Conservation (phyloP, 2,329 filamentous ascomycete species). For the Fusarium sublunatum region DNA sequence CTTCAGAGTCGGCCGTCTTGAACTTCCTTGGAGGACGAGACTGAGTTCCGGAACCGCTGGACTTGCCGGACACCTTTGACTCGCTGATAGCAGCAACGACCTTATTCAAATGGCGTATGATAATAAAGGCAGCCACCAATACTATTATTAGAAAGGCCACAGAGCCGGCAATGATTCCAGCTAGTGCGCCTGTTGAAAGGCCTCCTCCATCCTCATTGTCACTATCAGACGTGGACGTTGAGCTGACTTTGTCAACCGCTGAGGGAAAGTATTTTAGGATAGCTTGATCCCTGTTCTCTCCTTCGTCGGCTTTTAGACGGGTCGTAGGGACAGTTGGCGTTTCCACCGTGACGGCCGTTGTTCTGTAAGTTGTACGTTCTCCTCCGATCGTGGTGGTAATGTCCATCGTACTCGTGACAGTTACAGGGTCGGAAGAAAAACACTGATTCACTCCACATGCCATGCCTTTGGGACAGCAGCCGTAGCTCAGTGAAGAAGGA, state of each 20-base stretch:
- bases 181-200: constrained; percentile 57
- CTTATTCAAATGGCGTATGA: constrained; percentile 62
- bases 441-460: constrained; percentile 61
- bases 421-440: constrained; percentile 60
- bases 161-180: constrained; percentile 65
- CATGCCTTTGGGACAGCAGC: constrained; percentile 64
- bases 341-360: constrained; percentile 53
- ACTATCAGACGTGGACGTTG: constrained; percentile 39
- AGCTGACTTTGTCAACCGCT: constrained; percentile 55
- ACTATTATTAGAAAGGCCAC: constrained; percentile 61
- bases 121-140: constrained; percentile 59
- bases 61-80: constrained; percentile 48
- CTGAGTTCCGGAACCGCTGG: constrained; percentile 47
- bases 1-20: constrained; percentile 56
- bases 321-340: constrained; percentile 53
- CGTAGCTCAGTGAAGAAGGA: constrained; percentile 61
- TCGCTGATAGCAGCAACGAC: constrained; percentile 56
- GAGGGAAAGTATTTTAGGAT: constrained; percentile 59
- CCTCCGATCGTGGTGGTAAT: constrained; percentile 60
- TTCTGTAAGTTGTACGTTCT: constrained; percentile 54
- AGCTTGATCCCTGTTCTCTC: constrained; percentile 43
- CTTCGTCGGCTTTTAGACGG: constrained; percentile 42
- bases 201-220: constrained; percentile 46
- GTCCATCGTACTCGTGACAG: constrained; percentile 57
- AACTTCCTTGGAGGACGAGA: constrained; percentile 53